A percentile compares a stretch with the other conserved stretches of the same genome.
Evolutionary conservation across 202 grass and related monocot genomes (phyloP).

Genomic region (Setaria italica): DNA sequence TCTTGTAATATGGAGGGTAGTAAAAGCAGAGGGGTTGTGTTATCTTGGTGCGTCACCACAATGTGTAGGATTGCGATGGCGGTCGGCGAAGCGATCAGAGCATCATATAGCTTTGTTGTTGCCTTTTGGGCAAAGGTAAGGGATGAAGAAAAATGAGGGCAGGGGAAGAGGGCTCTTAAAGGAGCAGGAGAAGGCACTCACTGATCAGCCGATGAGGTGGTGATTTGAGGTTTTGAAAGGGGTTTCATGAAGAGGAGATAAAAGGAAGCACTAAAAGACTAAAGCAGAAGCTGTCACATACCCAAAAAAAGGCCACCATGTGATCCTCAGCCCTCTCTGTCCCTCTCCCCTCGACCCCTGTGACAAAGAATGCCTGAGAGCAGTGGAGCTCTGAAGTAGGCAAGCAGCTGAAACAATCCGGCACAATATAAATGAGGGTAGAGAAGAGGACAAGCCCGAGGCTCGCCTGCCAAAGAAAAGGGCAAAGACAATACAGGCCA

Average conservation of each 20-base stretch:
- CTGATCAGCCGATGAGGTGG: conserved; percentile 36
- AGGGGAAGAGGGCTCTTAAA: conserved; percentile 45
- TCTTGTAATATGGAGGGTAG: conserved; percentile 34
- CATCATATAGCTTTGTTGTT: conserved; percentile 55
- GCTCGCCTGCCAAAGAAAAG: conserved; percentile 57
- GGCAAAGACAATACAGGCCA: conserved; percentile 52
- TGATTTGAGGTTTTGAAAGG: conserved; percentile 65
- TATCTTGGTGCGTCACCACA: conserved; percentile 37
- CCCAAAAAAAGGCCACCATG: conserved; percentile 68
- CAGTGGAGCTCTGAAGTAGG: conserved; percentile 23
- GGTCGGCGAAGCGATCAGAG: conserved; percentile 36
- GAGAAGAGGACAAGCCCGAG: conserved; percentile 55
- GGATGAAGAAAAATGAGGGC: conserved; percentile 46
- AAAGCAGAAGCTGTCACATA: conserved; percentile 63
- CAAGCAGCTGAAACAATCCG: conserved; percentile 49
- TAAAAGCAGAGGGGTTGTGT: conserved; percentile 40
- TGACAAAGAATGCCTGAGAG: conserved; percentile 35
- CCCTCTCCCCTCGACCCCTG: conserved; percentile 51
- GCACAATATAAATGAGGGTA: conserved; percentile 49
- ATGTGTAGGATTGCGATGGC: conserved; percentile 39
- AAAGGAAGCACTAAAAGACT: conserved; percentile 64
- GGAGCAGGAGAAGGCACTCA: conserved; percentile 52
- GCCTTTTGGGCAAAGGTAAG: conserved; percentile 43
- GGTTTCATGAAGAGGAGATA: conserved; percentile 62
- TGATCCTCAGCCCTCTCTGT: conserved; percentile 62